Evolutionary conservation across 495 filamentous ascomycete species (phyloP).

Genomic region (Penicillium dipodomyicola): DNA sequence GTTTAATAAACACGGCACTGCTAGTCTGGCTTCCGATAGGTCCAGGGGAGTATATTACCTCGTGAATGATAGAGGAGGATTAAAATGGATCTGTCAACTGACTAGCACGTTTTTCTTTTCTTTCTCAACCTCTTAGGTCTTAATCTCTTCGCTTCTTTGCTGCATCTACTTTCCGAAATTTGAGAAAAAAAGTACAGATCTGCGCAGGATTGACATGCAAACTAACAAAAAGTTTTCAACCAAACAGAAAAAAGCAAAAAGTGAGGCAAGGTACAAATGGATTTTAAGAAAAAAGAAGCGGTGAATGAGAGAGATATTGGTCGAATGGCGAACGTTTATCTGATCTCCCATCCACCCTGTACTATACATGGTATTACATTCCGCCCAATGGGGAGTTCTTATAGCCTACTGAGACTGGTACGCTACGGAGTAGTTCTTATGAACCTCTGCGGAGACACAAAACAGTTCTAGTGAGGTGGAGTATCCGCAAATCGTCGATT

Average conservation of each 20-base stretch:
- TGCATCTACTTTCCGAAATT: conserved; percentile 22
- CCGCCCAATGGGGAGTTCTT: neutral
- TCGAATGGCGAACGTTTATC: conserved; percentile 23
- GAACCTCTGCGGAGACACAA: conserved; percentile 18
- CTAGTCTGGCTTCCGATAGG: conserved; percentile 25
- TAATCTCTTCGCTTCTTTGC: neutral
- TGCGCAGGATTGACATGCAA: conserved; percentile 10
- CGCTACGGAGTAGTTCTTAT: neutral
- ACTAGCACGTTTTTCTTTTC: conserved; percentile 4
- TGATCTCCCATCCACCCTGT: conserved; percentile 14
- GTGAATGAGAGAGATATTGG: conserved; percentile 20
- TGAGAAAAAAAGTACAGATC: conserved; percentile 26
- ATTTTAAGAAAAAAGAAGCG: conserved; percentile 19
- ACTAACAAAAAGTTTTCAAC: conserved; percentile 2
- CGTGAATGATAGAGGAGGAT: conserved; percentile 4
- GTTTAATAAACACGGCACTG: neutral
- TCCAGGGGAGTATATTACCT: neutral
- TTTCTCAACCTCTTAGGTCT: neutral
- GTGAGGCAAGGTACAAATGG: conserved; percentile 7
- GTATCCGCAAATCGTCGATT: conserved; percentile 28
- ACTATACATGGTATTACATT: neutral
- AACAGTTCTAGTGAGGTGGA: conserved; percentile 20
- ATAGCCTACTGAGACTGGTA: neutral
- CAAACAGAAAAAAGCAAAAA: conserved; percentile 11
- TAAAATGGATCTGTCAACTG: conserved; percentile 17